phyloP scores from a whole-genome alignment of 2,329 filamentous ascomycete species.

The Ophiosphaerella korrae region DNA sequence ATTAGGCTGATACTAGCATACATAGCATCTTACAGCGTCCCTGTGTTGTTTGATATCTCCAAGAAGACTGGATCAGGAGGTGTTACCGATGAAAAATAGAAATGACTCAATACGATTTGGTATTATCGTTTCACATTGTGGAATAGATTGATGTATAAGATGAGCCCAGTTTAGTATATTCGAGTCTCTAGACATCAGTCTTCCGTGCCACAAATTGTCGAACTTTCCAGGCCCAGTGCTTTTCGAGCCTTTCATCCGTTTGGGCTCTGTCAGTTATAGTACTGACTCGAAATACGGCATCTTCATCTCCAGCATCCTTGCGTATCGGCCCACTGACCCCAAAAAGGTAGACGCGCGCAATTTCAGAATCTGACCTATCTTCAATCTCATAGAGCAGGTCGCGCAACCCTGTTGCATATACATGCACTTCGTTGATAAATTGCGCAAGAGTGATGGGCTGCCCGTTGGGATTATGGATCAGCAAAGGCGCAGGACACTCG shows the following conservation, averaged over 20 bases:
- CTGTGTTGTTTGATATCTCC: too few relatives aligned
- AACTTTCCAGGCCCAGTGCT: neutral
- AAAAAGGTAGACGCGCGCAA: neutral
- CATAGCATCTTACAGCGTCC: too few relatives aligned
- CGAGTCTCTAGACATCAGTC: too few relatives aligned
- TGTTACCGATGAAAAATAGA: too few relatives aligned
- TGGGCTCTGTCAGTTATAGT: neutral
- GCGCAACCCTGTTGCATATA: neutral
- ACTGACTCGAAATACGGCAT: neutral
- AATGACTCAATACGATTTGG: too few relatives aligned
- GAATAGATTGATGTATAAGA: too few relatives aligned
- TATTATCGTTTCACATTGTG: too few relatives aligned
- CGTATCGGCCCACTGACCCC: neutral
- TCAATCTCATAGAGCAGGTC: neutral
- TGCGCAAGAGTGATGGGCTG: constrained; percentile 1
- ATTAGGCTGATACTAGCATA: too few relatives aligned
- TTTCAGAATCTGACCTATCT: neutral
- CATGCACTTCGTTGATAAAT: neutral
- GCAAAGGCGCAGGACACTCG: neutral
- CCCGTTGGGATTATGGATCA: constrained; percentile 1
- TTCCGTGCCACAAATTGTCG: neutral
- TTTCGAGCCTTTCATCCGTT: neutral
- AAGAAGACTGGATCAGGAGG: too few relatives aligned
- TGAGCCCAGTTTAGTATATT: too few relatives aligned
- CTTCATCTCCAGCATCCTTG: neutral